A percentile compares a stretch with the other conserved stretches of the same genome.
Conservation (phyloP, 257 asterid genomes). For the Ligustrum vulgare region DNA sequence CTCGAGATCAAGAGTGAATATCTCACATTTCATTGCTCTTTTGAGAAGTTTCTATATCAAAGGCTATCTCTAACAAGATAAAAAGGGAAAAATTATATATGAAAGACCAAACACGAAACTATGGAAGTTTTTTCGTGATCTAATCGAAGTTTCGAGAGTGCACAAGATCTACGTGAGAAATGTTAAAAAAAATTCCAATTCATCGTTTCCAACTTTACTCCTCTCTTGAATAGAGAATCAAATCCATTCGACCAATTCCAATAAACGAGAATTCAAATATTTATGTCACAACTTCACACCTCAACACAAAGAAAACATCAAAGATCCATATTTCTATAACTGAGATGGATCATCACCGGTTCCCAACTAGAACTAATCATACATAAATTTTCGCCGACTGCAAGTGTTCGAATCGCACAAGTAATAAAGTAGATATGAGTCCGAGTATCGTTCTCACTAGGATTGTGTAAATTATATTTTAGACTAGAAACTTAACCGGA, state of each 20-base stretch:
- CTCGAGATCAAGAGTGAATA: not conserved
- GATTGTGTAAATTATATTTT: no score
- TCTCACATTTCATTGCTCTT: conserved; percentile 21
- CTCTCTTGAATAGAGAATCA: conserved; percentile 4
- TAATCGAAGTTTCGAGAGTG: conserved; percentile 21
- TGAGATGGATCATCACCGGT: no score
- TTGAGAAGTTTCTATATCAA: conserved; percentile 32
- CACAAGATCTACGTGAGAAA: conserved; percentile 18
- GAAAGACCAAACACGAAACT: not conserved
- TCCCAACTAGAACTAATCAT: conserved; percentile 44
- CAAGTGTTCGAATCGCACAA: no score
- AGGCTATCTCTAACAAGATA: conserved; percentile 13
- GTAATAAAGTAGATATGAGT: no score
- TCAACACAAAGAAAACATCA: not conserved
- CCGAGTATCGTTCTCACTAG: no score
- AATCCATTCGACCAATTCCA: not conserved
- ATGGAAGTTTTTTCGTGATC: conserved; percentile 24
- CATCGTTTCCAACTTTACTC: not conserved
- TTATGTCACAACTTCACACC: conserved; percentile 3
- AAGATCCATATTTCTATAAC: not conserved
- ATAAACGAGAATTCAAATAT: not conserved
- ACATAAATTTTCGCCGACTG: no score
- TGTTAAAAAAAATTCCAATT: not conserved
- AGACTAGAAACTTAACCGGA: no score
- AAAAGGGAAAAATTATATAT: conserved; percentile 17